Percentiles rank a stretch among this genome's conserved stretches.
phyloP scores from a whole-genome alignment of 768 basidiomycete genomes.

The Pluteus cervinus region DNA sequence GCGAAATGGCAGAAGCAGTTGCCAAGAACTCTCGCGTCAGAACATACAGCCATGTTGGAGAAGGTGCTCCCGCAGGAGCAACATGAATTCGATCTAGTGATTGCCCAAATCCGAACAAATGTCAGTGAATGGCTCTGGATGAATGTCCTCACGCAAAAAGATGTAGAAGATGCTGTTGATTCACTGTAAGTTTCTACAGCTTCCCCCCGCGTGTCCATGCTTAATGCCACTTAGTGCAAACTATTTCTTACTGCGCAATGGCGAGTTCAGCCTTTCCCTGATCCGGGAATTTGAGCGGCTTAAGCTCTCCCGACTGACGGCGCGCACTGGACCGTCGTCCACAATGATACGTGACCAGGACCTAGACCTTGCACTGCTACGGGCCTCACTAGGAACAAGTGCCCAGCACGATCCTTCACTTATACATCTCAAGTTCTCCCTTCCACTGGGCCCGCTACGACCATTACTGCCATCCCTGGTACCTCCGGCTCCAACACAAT shows the following conservation, averaged over 20 bases:
- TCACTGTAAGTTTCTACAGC: slow-evolving; percentile 59
- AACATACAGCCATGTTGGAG: slow-evolving; percentile 61
- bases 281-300: slow-evolving; percentile 85
- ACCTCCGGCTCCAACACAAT: slow-evolving; percentile 30
- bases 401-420: slow-evolving; percentile 84
- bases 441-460: slow-evolving; percentile 78
- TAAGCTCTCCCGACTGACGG: slow-evolving; percentile 70
- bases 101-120: slow-evolving; percentile 69
- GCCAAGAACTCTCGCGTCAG: slow-evolving; percentile 57
- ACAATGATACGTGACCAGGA: slow-evolving; percentile 93
- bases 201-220: slow-evolving; percentile 1
- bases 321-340: slow-evolving; percentile 54
- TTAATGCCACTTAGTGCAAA: slow-evolving; percentile 49
- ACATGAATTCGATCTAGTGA: slow-evolving; percentile 68
- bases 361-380: slow-evolving; percentile 77
- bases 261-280: slow-evolving; percentile 78
- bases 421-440: slow-evolving; percentile 62
- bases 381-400: slow-evolving; percentile 82
- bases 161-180: slow-evolving; percentile 80
- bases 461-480: slow-evolving; percentile 75
- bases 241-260: slow-evolving; percentile 85
- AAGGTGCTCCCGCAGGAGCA: slow-evolving; percentile 69
- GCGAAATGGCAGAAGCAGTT: slow-evolving; percentile 77
- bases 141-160: slow-evolving; percentile 77
- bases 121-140: slow-evolving; percentile 94